Evolutionary conservation across 2,329 filamentous ascomycete genomes (phyloP).

Genomic region (Dactylellina leptospora): DNA sequence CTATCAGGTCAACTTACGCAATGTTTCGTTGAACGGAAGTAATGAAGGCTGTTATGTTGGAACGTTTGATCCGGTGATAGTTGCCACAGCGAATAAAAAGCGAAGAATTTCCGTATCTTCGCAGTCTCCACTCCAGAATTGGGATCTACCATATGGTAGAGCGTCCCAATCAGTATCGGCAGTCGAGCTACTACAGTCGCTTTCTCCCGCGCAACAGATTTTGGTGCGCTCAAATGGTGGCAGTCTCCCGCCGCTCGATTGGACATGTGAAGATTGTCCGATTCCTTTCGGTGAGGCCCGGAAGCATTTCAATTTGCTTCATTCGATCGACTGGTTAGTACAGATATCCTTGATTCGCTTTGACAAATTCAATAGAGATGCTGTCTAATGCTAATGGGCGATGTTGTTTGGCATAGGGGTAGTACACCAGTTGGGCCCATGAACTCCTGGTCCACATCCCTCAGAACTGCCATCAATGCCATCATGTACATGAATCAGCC

Average conservation of each 20-base stretch:
- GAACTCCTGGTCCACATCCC: conserved; percentile 38
- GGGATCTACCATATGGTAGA: not conserved
- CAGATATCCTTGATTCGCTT: not conserved
- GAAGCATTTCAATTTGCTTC: conserved; percentile 43
- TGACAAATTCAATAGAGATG: too few relatives aligned
- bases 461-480: conserved; percentile 32
- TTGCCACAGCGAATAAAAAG: not conserved
- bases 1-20: conserved; percentile 35
- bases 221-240: conserved; percentile 40
- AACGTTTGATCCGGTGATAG: conserved; percentile 8
- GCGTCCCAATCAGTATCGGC: conserved; percentile 15
- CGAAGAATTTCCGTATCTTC: conserved; percentile 1
- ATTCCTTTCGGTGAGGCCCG: conserved; percentile 44
- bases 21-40: conserved; percentile 13
- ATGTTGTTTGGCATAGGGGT: conserved; percentile 12
- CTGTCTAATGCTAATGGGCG: not conserved
- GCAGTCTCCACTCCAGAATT: not conserved
- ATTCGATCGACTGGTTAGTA: conserved; percentile 44
- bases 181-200: not conserved
- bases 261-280: conserved; percentile 29
- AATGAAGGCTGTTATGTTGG: conserved; percentile 38
- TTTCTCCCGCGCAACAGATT: conserved; percentile 28
- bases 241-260: conserved; percentile 34
- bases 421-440: conserved; percentile 30
- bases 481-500: conserved; percentile 49